A percentile compares a stretch with the other conserved stretches of the same genome.
These are phyloP conservation scores for Pichia membranifaciens DNA, from an alignment of 805 yeast genomes.

Conservation along the genomic window DNA sequence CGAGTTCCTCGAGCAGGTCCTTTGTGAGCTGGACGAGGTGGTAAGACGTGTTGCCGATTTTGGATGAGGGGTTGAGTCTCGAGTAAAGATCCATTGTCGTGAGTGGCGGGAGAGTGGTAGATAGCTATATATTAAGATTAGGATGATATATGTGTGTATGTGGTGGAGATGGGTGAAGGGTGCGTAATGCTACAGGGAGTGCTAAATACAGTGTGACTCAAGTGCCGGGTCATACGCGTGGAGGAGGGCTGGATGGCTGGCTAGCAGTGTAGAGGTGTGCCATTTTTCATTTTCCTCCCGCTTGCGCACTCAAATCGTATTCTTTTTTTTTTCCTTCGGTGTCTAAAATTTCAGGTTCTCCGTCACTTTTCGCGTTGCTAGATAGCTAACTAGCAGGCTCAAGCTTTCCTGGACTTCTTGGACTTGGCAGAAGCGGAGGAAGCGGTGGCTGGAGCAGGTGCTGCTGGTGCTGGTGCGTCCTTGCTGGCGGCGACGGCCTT, in stretches of 20 bases:
- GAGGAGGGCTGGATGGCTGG: no score
- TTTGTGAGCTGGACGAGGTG: slow-evolving; percentile 11
- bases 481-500: neutral
- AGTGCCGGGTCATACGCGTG: no score
- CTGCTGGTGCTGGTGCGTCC: slow-evolving; percentile 4
- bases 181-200: no score
- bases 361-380: slow-evolving; percentile 6
- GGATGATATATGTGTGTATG: no score
- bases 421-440: slow-evolving; percentile 4
- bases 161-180: no score
- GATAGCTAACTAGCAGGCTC: no score
- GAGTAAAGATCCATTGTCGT: slow-evolving; percentile 26
- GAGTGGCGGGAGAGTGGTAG: neutral
- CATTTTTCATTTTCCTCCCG: no score
- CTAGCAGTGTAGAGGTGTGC: neutral
- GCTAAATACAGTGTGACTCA: no score
- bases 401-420: slow-evolving; percentile 29
- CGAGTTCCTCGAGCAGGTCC: slow-evolving; percentile 1
- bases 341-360: no score
- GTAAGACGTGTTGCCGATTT: neutral
- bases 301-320: no score
- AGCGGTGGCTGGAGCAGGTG: slow-evolving; percentile 5
- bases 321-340: no score
- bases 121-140: neutral
- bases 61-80: slow-evolving; percentile 16